These are phyloP conservation scores for Oryza punctata DNA, from an alignment of 176 grass and related monocot genomes.

Conservation along the genomic window DNA sequence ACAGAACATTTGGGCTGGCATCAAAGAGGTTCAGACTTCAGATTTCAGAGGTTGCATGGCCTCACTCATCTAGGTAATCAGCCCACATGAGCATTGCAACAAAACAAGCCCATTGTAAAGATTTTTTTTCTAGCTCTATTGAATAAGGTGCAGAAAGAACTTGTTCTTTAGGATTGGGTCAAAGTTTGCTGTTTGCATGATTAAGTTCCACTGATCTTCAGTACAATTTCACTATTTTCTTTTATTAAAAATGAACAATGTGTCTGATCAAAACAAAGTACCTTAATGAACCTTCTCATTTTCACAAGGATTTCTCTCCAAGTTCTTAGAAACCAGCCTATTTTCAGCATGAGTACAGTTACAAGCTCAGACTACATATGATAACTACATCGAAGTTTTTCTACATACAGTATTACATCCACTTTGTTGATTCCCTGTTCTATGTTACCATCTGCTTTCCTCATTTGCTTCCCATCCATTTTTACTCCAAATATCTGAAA, in stretches of 20 bases:
- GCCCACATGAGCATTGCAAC: not conserved
- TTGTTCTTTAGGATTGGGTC: not conserved
- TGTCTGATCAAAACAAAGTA: not conserved
- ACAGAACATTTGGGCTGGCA: not conserved
- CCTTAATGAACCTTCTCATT: not conserved
- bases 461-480: not conserved
- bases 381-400: not conserved
- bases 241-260: not conserved
- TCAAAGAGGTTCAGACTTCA: not conserved
- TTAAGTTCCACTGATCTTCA: constrained; percentile 14
- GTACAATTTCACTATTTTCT: not conserved
- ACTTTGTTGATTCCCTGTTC: not conserved
- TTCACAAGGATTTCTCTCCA: not conserved
- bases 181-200: not conserved
- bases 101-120: not conserved
- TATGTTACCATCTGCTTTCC: constrained; percentile 6
- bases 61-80: not conserved
- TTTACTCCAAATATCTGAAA: constrained; percentile 5
- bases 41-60: not conserved
- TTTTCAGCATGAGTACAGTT: constrained; percentile 1
- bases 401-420: not conserved
- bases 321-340: not conserved
- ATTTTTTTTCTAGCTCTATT: not conserved
- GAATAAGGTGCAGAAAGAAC: constrained; percentile 3
- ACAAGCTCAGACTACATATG: not conserved